Evolutionary conservation across 192 early-diverging fungal species (phyloP), one percentile per base, ranked within the genome.

Genomic region (Podila verticillata): DNA sequence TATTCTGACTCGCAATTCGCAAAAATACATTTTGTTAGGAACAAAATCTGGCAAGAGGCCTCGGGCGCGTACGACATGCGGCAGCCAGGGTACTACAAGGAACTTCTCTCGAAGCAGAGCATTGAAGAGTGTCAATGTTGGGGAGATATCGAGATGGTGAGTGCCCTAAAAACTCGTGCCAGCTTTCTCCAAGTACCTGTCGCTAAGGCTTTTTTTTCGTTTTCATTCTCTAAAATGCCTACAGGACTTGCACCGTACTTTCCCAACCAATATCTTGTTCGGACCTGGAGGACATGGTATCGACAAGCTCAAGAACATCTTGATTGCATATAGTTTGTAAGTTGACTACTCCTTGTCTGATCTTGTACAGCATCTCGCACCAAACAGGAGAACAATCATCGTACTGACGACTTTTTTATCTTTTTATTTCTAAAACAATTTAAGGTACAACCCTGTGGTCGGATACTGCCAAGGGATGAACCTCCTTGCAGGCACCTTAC

Each of bases 381-480:
- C 17, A 4, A 15, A 12, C 39, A 2, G 12, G 4, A 36, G 35
- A 2, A 0, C 2, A 44, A 4, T 61, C 28, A 29, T 61, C 59
- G 17, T n/a, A 31, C 59, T n/a, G n/a, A 22, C 20, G 39, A 56
- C n/a, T 4, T 48, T 59, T 1, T 19, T 10, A 0, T 13, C 1
- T 48, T 17, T 35, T 51, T 1, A 2, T 36, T 58, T 17, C 2
- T 34, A 13, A 44, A 12, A n/a, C 12, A 22, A 19, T 6, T 28
- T 15, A 34, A 80, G 77, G 1, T 70, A 80, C 17, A 82, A 83
- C 58, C 86, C 88, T 0, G 73, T 60, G 8, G 71, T 83, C 29
- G 88, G 88, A 26, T 89, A 89, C 67, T 89, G 88, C 60, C 88
- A 89, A 71, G 88, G 88, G 58, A 89, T 89, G 88, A 84, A 89